Evolutionary conservation across 2,329 filamentous ascomycete species (phyloP).

Genomic region (Sporothrix protearum): DNA sequence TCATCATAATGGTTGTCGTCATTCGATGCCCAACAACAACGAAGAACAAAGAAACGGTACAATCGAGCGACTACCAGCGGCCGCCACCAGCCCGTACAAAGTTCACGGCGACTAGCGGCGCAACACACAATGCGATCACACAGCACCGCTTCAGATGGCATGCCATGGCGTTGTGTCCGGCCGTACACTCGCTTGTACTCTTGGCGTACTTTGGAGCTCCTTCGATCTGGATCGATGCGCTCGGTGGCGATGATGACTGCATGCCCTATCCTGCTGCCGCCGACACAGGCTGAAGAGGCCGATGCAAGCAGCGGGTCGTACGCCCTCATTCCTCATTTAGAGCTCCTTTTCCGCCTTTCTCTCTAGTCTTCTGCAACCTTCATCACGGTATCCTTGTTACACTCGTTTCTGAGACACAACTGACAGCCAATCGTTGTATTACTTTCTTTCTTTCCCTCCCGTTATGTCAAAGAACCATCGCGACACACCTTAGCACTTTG

Average conservation of each 20-base stretch:
- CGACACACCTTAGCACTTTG: neutral
- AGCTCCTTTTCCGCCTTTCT: neutral
- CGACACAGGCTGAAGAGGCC: neutral
- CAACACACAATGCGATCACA: neutral
- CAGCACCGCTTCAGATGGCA: neutral
- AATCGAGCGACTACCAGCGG: neutral
- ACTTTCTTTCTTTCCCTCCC: neutral
- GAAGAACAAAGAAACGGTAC: neutral
- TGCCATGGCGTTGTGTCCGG: neutral
- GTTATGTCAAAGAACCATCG: neutral
- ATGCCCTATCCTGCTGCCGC: neutral
- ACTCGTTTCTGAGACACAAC: neutral
- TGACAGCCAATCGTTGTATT: neutral
- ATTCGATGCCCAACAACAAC: neutral
- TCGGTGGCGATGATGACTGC: conserved; percentile 11
- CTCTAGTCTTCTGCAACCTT: neutral
- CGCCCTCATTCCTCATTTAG: neutral
- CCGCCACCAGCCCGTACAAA: neutral
- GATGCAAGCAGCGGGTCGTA: neutral
- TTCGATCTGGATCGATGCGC: neutral
- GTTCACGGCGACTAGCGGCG: neutral
- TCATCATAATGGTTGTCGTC: neutral
- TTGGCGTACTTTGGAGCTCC: neutral
- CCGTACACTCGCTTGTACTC: neutral
- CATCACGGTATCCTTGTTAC: neutral